Conservation (phyloP, 2,329 filamentous ascomycete species). For the Alternaria longipes region DNA sequence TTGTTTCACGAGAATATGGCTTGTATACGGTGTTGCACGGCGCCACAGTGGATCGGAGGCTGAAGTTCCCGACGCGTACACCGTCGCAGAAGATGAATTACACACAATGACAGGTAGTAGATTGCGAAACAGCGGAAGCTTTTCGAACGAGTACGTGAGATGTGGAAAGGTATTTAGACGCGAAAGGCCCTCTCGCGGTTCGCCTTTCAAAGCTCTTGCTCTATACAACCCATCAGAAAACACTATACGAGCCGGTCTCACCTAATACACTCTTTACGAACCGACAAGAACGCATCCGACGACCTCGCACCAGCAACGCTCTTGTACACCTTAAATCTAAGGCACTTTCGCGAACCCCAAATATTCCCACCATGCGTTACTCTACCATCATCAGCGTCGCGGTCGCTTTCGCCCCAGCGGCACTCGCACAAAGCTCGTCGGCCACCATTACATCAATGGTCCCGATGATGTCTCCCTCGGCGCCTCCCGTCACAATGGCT, state of each 20-base stretch:
- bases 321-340: neutral
- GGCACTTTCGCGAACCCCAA: neutral
- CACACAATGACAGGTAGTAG: neutral
- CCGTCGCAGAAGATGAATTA: conserved; percentile 1
- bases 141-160: conserved; percentile 2
- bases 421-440: conserved; percentile 18
- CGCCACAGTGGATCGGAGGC: conserved; percentile 5
- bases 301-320: neutral
- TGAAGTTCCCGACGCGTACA: neutral
- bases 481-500: conserved; percentile 33
- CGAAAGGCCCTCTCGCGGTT: neutral
- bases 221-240: conserved; percentile 10
- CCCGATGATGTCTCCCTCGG: conserved; percentile 18
- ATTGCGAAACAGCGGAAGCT: conserved; percentile 1
- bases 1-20: conserved; percentile 6
- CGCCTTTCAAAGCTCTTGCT: neutral
- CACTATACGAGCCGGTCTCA: conserved; percentile 27
- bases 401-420: conserved; percentile 16
- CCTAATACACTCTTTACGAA: conserved; percentile 20
- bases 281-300: neutral
- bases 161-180: conserved; percentile 1
- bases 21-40: neutral
- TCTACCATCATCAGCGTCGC: conserved; percentile 12
- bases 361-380: conserved; percentile 11
- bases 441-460: conserved; percentile 16